phyloP scores from a whole-genome alignment of 306 rosid genomes.

The Cicer yamashitae region DNA sequence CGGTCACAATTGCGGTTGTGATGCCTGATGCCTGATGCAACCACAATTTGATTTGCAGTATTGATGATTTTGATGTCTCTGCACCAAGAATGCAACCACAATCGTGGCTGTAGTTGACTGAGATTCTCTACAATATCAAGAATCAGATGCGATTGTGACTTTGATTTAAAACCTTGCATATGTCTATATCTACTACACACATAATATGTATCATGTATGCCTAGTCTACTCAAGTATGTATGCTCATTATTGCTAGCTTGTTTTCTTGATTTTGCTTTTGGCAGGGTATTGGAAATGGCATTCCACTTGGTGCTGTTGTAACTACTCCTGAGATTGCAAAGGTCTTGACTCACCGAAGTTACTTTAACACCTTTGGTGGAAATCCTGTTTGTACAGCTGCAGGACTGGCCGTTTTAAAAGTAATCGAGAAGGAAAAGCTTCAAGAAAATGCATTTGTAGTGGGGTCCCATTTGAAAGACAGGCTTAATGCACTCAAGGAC shows the following conservation, averaged over 20 bases:
- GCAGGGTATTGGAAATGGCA: slow-evolving; percentile 97
- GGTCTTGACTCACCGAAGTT: slow-evolving; percentile 75
- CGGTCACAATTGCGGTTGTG: too few species aligned
- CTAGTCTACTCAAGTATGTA: not conserved
- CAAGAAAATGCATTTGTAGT: slow-evolving; percentile 80
- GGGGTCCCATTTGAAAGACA: slow-evolving; percentile 75
- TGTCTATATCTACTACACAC: not conserved
- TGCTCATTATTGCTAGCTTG: slow-evolving; percentile 13
- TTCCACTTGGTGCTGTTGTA: slow-evolving; percentile 95
- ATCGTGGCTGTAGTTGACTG: not conserved
- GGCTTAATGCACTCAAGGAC: slow-evolving; percentile 66
- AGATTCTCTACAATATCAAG: not conserved
- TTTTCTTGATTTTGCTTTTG: slow-evolving; percentile 44
- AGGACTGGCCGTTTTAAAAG: slow-evolving; percentile 85
- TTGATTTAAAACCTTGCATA: not conserved
- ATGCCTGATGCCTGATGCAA: not conserved
- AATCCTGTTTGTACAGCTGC: slow-evolving; percentile 94
- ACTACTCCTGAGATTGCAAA: slow-evolving; percentile 91
- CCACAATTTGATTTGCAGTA: not conserved
- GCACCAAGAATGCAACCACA: not conserved
- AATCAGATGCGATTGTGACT: not conserved
- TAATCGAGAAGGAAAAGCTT: slow-evolving; percentile 88
- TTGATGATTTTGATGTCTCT: not conserved
- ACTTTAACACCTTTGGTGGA: slow-evolving; percentile 95
- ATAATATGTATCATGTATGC: not conserved